phyloP scores from a whole-genome alignment of 179 eudicot genomes.

The Spergularia azorica region DNA sequence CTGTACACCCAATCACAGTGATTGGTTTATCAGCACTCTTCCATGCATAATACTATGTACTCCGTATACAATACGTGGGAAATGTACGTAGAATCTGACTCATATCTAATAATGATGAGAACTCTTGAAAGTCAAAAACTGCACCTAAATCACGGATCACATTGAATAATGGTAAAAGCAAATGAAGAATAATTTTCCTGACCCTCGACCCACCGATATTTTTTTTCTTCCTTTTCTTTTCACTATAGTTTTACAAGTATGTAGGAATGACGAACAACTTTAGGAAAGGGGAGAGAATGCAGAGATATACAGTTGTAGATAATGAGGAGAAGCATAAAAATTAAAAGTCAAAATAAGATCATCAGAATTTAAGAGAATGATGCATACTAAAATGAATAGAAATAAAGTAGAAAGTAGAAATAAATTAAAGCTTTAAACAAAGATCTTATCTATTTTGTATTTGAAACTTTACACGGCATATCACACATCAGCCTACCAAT shows the following conservation, averaged over 20 bases:
- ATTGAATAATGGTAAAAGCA: too few relatives aligned
- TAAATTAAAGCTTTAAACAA: not conserved
- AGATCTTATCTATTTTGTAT: slow-evolving; percentile 35
- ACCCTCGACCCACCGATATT: too few relatives aligned
- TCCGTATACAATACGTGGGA: too few relatives aligned
- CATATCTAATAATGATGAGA: not conserved
- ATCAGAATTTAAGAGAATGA: not conserved
- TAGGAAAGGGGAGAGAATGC: slow-evolving; percentile 22
- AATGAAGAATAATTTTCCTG: too few relatives aligned
- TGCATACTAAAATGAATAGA: slow-evolving; percentile 21
- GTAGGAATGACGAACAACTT: slow-evolving; percentile 33
- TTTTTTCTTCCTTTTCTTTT: too few relatives aligned
- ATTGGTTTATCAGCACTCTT: too few relatives aligned
- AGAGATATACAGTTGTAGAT: not conserved
- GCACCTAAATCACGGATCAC: too few relatives aligned
- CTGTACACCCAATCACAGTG: too few relatives aligned
- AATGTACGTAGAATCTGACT: too few relatives aligned
- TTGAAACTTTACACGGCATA: slow-evolving; percentile 39
- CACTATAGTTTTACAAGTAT: not conserved
- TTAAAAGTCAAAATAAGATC: not conserved
- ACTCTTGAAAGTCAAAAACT: too few relatives aligned
- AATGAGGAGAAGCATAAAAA: slow-evolving; percentile 5
- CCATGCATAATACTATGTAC: not conserved
- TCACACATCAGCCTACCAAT: slow-evolving; percentile 16
- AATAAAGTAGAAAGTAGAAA: not conserved